A percentile compares a stretch with the other conserved stretches of the same genome.
These are phyloP conservation scores for Sclerotinia spermophila DNA, from an alignment of 2,329 filamentous ascomycete species.

Conservation along the genomic window DNA sequence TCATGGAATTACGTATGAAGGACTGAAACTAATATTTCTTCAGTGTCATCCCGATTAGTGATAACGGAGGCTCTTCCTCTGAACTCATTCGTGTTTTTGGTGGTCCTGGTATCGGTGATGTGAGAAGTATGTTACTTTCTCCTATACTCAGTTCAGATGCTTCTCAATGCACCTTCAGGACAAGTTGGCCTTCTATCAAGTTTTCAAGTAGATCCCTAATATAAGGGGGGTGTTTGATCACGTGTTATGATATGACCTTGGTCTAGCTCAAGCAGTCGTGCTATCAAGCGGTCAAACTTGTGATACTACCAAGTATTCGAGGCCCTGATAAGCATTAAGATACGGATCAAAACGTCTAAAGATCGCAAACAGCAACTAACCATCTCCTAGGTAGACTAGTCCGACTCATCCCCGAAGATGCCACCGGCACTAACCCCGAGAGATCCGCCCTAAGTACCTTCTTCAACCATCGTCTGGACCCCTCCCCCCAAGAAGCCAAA, in stretches of 20 bases:
- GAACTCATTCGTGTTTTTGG: slow-evolving; percentile 94
- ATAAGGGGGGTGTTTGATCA: background rate
- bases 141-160: background rate
- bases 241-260: background rate
- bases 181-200: background rate
- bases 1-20: background rate
- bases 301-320: background rate
- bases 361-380: background rate
- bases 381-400: slow-evolving; percentile 69
- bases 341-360: background rate
- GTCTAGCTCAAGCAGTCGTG: background rate
- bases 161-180: background rate
- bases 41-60: slow-evolving; percentile 83
- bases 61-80: slow-evolving; percentile 92
- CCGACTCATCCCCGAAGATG: slow-evolving; percentile 73
- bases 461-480: slow-evolving; percentile 81
- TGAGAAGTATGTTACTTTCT: slow-evolving; percentile 58
- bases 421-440: slow-evolving; percentile 49
- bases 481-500: slow-evolving; percentile 57
- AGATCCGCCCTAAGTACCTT: slow-evolving; percentile 72
- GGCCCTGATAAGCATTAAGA: background rate
- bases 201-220: background rate
- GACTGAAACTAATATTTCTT: slow-evolving; percentile 48
- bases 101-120: slow-evolving; percentile 79
- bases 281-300: background rate